phyloP scores from a whole-genome alignment of 2,329 filamentous ascomycete species.

The Talaromyces sp. region DNA sequence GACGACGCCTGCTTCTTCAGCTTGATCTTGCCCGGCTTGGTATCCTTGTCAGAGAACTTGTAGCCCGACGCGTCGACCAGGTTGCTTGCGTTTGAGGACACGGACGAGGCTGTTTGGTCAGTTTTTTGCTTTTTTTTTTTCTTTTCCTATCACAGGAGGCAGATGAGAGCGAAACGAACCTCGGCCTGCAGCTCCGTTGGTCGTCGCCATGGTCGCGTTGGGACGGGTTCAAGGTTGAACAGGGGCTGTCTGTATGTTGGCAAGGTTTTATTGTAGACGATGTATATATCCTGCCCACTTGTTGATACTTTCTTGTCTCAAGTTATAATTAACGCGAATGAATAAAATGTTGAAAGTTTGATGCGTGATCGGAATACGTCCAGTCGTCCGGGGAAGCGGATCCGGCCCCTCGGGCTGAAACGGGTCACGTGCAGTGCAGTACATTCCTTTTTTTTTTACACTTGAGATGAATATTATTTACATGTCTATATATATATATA shows the following conservation, averaged over 20 bases:
- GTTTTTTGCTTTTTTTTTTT: not conserved
- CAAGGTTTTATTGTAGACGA: too few relatives aligned
- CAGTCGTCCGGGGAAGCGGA: slow-evolving; percentile 9
- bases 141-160: slow-evolving; percentile 2
- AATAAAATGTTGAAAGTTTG: not conserved
- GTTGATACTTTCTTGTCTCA: too few relatives aligned
- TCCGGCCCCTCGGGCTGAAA: not conserved
- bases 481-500: not conserved
- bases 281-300: too few relatives aligned
- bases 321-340: too few relatives aligned
- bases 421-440: slow-evolving; percentile 5
- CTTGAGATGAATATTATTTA: not conserved
- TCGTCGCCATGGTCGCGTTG: slow-evolving; percentile 12
- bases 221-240: not conserved
- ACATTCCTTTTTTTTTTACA: not conserved
- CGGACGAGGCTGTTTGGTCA: slow-evolving; percentile 21
- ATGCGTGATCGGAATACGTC: not conserved
- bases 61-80: slow-evolving; percentile 43
- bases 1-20: slow-evolving; percentile 33
- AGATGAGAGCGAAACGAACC: slow-evolving; percentile 20
- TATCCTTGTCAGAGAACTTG: slow-evolving; percentile 42
- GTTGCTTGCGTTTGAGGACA: slow-evolving; percentile 27
- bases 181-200: slow-evolving; percentile 31
- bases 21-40: slow-evolving; percentile 42
- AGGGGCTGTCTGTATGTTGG: too few relatives aligned